Evolutionary conservation across 129 eudicot species (phyloP).

Genomic region (carrot (Daucus carota)): DH1_v3.0 NC_030388.2:1253501-1254000

Average conservation of each 20-base stretch:
- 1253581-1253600: conserved; percentile 12
- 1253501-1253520: conserved; percentile 17
- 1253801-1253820: conserved; percentile 50
- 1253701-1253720: conserved; percentile 22
- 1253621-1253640: conserved; percentile 7
- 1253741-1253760: conserved; percentile 22
- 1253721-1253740: conserved; percentile 25
- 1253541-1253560: conserved; percentile 22
- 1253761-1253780: conserved; percentile 16
- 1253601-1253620: conserved; percentile 9
- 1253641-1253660: not conserved
- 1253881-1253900: conserved; percentile 60
- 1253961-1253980: conserved; percentile 73
- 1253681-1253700: not conserved
- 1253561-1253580: not conserved
- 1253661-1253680: not conserved
- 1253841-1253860: conserved; percentile 23
- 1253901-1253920: conserved; percentile 62
- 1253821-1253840: conserved; percentile 61
- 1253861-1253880: conserved; percentile 16
- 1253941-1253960: conserved; percentile 37
- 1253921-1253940: conserved; percentile 27
- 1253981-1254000: conserved; percentile 58
- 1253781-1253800: conserved; percentile 13
- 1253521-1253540: conserved; percentile 15